Conservation (phyloP, 2,329 filamentous ascomycete genomes). For the Endoconidiophora polonica region DNA sequence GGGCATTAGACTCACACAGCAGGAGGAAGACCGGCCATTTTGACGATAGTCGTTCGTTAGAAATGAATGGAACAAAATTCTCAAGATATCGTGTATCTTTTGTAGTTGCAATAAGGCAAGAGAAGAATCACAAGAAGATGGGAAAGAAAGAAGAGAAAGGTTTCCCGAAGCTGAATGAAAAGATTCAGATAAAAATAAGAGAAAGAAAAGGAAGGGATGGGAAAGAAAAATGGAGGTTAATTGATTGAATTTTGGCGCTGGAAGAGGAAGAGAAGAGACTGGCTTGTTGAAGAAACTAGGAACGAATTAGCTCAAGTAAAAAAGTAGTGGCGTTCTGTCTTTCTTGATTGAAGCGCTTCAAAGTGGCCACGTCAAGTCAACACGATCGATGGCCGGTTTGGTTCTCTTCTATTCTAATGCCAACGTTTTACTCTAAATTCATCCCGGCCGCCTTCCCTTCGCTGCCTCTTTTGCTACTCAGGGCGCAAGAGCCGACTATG, state of each 20-base stretch:
- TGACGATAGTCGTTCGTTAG: background rate
- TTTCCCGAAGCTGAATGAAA: background rate
- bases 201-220: background rate
- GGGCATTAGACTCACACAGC: slow-evolving; percentile 14
- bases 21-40: slow-evolving; percentile 15
- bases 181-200: background rate
- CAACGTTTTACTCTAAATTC: too few species aligned
- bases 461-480: too few species aligned
- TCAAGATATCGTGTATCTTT: too few species aligned
- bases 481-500: too few species aligned
- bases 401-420: too few species aligned
- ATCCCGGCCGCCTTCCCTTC: too few species aligned
- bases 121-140: background rate
- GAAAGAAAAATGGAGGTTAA: background rate
- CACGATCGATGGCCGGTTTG: too few species aligned
- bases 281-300: background rate
- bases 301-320: background rate
- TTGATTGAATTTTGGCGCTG: too few species aligned
- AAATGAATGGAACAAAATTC: too few species aligned
- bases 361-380: background rate
- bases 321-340: background rate
- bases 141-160: background rate
- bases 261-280: background rate
- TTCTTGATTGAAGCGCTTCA: background rate
- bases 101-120: too few species aligned